Evolutionary conservation across 2,329 filamentous ascomycete genomes (phyloP).

Genomic region (Epichloe hybrida): DNA sequence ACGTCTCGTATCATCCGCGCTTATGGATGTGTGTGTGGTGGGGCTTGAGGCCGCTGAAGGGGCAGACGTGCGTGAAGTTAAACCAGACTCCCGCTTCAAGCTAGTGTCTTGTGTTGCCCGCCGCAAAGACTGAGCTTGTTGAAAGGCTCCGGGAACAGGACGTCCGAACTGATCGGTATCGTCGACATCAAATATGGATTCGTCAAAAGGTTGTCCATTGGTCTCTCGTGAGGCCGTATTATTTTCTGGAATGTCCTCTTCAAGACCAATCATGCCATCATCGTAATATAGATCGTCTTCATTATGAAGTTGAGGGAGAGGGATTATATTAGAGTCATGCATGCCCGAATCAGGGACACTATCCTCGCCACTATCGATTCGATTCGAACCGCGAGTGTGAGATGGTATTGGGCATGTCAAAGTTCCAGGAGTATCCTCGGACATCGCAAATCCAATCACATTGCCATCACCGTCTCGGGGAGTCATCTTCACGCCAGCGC

Average conservation of each 20-base stretch:
- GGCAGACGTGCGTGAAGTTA: slow-evolving; percentile 30
- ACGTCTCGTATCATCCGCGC: slow-evolving; percentile 12
- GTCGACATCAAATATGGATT: slow-evolving; percentile 58
- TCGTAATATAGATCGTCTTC: slow-evolving; percentile 60
- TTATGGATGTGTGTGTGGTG: slow-evolving; percentile 40
- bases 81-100: slow-evolving; percentile 32
- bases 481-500: slow-evolving; percentile 32
- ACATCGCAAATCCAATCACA: slow-evolving; percentile 43
- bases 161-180: slow-evolving; percentile 50
- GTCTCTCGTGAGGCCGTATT: slow-evolving; percentile 27
- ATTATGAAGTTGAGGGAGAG: slow-evolving; percentile 4
- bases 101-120: slow-evolving; percentile 16
- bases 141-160: slow-evolving; percentile 45
- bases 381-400: background rate
- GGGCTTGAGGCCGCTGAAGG: slow-evolving; percentile 31
- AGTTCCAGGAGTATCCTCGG: slow-evolving; percentile 28
- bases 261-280: slow-evolving; percentile 41
- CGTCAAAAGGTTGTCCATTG: slow-evolving; percentile 50
- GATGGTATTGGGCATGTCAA: slow-evolving; percentile 5
- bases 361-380: slow-evolving; percentile 5
- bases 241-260: slow-evolving; percentile 32
- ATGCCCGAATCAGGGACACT: slow-evolving; percentile 28
- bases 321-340: slow-evolving; percentile 16
- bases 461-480: slow-evolving; percentile 42
- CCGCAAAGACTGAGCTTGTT: slow-evolving; percentile 34